Conservation (phyloP, 164 flowering plant genomes). For the Vitis rotundifolia region DNA sequence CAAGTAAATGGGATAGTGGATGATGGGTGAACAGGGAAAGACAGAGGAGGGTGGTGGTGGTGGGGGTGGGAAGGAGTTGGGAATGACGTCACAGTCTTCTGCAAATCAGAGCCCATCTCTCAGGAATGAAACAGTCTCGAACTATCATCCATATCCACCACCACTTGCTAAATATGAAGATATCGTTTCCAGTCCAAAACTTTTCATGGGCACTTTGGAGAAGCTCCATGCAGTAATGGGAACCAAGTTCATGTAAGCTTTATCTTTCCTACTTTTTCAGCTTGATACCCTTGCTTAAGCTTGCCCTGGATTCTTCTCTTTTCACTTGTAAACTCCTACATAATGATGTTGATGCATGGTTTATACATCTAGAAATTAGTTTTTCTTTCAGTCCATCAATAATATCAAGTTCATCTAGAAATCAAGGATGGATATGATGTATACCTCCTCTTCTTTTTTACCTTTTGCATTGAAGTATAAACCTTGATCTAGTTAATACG, state of each 20-base stretch:
- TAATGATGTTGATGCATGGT: too few species aligned
- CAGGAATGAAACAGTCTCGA: slow-evolving; percentile 21
- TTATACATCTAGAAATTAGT: too few species aligned
- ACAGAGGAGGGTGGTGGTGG: slow-evolving; percentile 18
- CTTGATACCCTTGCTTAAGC: background rate
- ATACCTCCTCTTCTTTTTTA: background rate
- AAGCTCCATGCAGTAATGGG: slow-evolving; percentile 72
- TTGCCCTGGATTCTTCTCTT: background rate
- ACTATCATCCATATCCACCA: slow-evolving; percentile 46
- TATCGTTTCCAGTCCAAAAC: slow-evolving; percentile 41
- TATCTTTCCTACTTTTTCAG: background rate
- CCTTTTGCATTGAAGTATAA: too few species aligned
- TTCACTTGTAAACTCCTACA: background rate
- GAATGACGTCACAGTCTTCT: slow-evolving; percentile 42
- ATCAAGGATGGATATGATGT: background rate
- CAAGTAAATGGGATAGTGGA: background rate
- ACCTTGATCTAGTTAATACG: too few species aligned
- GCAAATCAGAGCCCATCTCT: slow-evolving; percentile 26
- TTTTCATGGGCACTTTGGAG: slow-evolving; percentile 69
- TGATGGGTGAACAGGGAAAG: slow-evolving; percentile 22
- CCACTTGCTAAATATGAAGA: slow-evolving; percentile 65
- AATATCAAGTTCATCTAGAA: background rate
- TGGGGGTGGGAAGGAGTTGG: slow-evolving; percentile 12
- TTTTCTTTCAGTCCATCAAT: background rate
- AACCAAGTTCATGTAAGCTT: slow-evolving; percentile 79